phyloP scores from a whole-genome alignment of 2,329 filamentous ascomycete genomes.

The Lizonia empirigonia region DNA sequence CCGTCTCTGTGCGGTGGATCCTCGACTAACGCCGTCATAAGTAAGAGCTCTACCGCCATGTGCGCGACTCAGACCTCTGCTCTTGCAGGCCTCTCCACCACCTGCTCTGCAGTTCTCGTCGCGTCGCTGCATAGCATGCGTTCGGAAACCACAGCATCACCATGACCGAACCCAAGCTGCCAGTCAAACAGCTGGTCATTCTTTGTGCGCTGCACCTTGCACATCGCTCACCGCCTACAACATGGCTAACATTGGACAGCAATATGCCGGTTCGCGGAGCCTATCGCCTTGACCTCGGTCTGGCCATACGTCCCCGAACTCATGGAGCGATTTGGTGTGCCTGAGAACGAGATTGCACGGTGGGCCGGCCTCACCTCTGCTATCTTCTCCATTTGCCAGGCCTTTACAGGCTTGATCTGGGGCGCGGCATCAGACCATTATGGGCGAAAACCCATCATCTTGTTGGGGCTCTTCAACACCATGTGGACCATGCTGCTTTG shows the following conservation, averaged over 20 bases:
- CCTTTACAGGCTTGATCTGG: conserved; percentile 86
- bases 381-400: conserved; percentile 77
- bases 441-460: conserved; percentile 82
- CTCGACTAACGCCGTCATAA: conserved; percentile 3
- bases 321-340: conserved; percentile 49
- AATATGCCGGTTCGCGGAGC: conserved; percentile 90
- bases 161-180: conserved; percentile 48
- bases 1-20: conserved; percentile 22
- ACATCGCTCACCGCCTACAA: neutral
- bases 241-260: conserved; percentile 58
- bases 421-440: conserved; percentile 80
- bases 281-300: conserved; percentile 90
- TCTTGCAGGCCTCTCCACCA: neutral
- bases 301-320: conserved; percentile 83
- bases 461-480: conserved; percentile 75
- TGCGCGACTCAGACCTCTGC: conserved; percentile 4
- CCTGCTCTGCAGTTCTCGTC: neutral
- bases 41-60: conserved; percentile 13
- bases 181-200: conserved; percentile 49
- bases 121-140: conserved; percentile 15
- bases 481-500: conserved; percentile 83
- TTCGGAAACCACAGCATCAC: conserved; percentile 14
- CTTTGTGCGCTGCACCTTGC: conserved; percentile 35
- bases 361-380: conserved; percentile 90
- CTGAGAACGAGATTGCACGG: conserved; percentile 50